Conservation (phyloP, 257 asterid species). For the Primulina eburnea region DNA sequence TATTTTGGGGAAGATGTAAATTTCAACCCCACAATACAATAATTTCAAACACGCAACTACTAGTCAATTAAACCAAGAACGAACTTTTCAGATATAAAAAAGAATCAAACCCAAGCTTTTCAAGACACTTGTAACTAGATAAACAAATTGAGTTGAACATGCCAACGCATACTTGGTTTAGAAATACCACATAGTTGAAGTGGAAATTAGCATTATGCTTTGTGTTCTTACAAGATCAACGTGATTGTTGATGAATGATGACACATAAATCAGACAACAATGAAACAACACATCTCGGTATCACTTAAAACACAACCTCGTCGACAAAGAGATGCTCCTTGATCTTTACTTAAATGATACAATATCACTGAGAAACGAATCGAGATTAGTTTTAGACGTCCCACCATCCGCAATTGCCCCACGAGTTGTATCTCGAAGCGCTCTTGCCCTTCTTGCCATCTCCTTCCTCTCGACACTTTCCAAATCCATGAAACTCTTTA, state of each 20-base stretch:
- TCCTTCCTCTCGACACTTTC: constrained; percentile 40
- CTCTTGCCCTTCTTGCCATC: constrained; percentile 32
- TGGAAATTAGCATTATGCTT: not conserved
- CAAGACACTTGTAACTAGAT: too few relatives aligned
- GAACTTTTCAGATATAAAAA: not conserved
- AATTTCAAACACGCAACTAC: not conserved
- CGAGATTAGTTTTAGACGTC: constrained; percentile 32
- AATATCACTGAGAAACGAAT: constrained; percentile 33
- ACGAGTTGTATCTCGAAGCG: constrained; percentile 25
- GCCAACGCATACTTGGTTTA: too few relatives aligned
- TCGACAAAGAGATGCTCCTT: not conserved
- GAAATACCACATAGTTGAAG: not conserved
- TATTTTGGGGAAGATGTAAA: too few relatives aligned
- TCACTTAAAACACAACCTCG: too few relatives aligned
- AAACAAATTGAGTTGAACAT: too few relatives aligned
- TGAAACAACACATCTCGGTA: not conserved
- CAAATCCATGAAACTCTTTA: constrained; percentile 49
- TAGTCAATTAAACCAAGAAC: too few relatives aligned
- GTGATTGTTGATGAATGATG: too few relatives aligned
- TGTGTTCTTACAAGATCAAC: not conserved
- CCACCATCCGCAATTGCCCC: constrained; percentile 42
- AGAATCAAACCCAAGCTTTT: not conserved
- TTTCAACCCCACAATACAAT: too few relatives aligned
- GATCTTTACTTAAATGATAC: constrained; percentile 15
- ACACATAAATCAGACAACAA: not conserved